Base-by-base conservation (phyloP, 768 basidiomycete species). In the Amanita molliuscula region DNA sequence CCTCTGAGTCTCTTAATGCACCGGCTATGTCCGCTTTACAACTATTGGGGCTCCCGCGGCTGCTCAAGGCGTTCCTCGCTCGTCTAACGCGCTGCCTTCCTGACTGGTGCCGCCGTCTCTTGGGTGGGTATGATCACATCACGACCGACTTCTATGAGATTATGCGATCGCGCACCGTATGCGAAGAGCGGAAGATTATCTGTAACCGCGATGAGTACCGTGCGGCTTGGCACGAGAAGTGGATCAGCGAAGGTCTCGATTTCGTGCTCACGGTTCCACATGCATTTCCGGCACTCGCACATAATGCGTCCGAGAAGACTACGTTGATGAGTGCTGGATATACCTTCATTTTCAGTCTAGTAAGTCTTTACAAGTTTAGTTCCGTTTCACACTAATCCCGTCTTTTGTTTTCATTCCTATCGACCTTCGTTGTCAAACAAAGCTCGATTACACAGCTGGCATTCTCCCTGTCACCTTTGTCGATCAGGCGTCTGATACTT, bases 311-410 rank as follows among this genome's bases (percentile, higher is more conserved):
- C 56, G 69, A 64, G 56, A 72, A 73, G 53, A 73, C 74, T n/a
- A 74, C 75, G 13, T 67, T 79, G 56, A 72, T 76, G 63, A 77
- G 78, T 38, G 77, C 77, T 6, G 76, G 75, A 6, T 84, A 82
- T 58, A 79, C 82, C 0, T 77, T 79, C 57, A 56, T 87, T 28
- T 88, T 82, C 65, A 87, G 81, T 53, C 55, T 86, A 57, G 83
- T 82, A 38, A 38, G 46, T 38, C 26, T 28, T 31, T 44, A 36
- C 26, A 28, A 38, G 44, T 9, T 33, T 15, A 15, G 41, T 47
- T 55, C 35, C 26, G 16, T 28, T 49, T 16, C 33, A 6, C 16
- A 21, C 29, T 46, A 34, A 33, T 15, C 28, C 13, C 21, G 8
- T 16, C 13, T 33, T 16, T 9, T 13, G 16, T 33, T 23, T 20